Base-by-base conservation (phyloP, 495 filamentous ascomycete species). In the Penicillium goetzii region DNA sequence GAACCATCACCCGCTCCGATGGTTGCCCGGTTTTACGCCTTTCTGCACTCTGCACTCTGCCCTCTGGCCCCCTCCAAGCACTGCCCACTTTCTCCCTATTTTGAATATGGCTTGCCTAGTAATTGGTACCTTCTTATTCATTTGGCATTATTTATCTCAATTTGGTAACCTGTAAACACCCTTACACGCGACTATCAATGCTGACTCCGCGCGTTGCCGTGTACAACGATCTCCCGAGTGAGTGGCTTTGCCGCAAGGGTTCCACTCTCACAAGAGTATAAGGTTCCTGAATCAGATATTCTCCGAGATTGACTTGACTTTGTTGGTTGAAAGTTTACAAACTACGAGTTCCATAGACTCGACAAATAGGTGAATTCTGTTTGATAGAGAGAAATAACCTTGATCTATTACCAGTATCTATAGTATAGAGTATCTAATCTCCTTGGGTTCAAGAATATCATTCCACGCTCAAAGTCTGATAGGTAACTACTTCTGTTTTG, bases 1-100 rank as follows among this genome's bases (percentile, higher is more conserved):
- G 30, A 57, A 26, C 50, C 50, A 32, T 8, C 50, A 53, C 14
- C 50, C 25, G 50, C 50, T 53, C 50, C 55, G 34, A 15, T 28
- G 36, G 33, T 57, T 25, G 55, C 55, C 55, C 28, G 34, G 15
- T 57, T 54, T 57, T 32, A 4, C 4, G 10, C 49, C 6, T 17
- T 15, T 26, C 47, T 23, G 19, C 49, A 28, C 2, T 23, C 2
- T 11, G 9, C 14, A 17, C 36, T 36, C 5, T n/a, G 50, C 6
- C 30, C 19, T 53, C n/a, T 9, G 9, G 25, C 14, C 50, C 26
- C 25, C 47, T 26, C 17, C 17, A 47, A 21, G 21, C 43, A 47
- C 19, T n/a, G 19, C 43, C 17, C 43, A 14, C 19, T 23, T 25
- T 25, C 36, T 40, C 14, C 2, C 36, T 14, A 1, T 5, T 40